A percentile compares a stretch with the other conserved stretches of the same genome.
phyloP scores from a whole-genome alignment of 495 filamentous ascomycete genomes.

The Tuber indicum region DNA sequence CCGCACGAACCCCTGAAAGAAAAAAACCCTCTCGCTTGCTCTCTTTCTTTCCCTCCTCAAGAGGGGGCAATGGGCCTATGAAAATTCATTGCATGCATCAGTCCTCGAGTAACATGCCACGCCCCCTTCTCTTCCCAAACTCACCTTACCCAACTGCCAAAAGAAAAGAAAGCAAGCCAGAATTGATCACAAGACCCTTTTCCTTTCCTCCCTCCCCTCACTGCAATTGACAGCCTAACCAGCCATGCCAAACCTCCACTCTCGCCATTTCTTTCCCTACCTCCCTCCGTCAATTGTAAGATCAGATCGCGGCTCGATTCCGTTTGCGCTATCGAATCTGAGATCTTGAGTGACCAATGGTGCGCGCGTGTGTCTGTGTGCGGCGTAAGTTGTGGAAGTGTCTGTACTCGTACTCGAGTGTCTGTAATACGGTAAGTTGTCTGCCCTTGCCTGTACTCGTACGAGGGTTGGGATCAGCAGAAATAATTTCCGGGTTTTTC shows the following conservation, averaged over 20 bases:
- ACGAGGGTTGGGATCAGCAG: neutral
- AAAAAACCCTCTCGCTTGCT: neutral
- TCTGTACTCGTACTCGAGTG: neutral
- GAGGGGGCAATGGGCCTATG: neutral
- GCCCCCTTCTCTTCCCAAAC: neutral
- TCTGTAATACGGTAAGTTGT: neutral
- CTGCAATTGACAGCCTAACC: neutral
- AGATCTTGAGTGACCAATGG: neutral
- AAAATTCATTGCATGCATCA: neutral
- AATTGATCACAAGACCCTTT: conserved; percentile 1
- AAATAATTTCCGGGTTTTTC: neutral
- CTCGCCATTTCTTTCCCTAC: neutral
- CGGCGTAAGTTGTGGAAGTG: neutral
- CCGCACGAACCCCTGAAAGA: neutral
- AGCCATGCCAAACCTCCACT: neutral
- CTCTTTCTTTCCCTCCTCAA: neutral
- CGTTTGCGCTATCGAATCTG: neutral
- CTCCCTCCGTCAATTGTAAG: neutral
- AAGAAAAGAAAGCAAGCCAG: neutral
- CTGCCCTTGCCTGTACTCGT: neutral
- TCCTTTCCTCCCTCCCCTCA: neutral
- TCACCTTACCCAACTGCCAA: neutral
- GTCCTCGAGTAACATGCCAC: neutral
- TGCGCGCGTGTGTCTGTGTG: neutral
- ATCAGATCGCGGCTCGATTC: neutral